phyloP scores from a whole-genome alignment of 768 basidiomycete species.

The Trametopsis cervina region DNA sequence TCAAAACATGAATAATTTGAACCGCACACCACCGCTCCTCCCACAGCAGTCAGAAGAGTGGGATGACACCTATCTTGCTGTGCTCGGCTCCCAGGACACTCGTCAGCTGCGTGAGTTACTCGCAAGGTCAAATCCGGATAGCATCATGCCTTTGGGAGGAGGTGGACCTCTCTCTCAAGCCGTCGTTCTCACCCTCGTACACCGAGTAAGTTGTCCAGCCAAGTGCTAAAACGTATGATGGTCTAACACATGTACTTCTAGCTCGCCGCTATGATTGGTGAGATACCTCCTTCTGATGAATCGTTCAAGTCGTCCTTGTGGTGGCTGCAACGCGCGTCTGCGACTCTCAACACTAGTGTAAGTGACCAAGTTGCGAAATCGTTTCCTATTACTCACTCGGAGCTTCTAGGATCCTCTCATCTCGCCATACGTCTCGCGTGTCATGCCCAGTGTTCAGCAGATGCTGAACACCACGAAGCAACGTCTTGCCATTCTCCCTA shows the following conservation, averaged over 20 bases:
- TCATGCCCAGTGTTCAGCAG: conserved; percentile 72
- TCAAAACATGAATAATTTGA: conserved; percentile 3
- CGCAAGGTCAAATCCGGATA: conserved; percentile 66
- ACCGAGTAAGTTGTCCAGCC: conserved; percentile 54
- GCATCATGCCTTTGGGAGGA: conserved; percentile 73
- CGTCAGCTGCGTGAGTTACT: conserved; percentile 70
- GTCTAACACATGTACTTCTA: conserved; percentile 22
- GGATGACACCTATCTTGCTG: conserved; percentile 77
- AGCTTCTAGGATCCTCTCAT: conserved; percentile 64
- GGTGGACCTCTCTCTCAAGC: conserved; percentile 72
- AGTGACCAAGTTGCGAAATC: conserved; percentile 15
- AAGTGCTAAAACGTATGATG: background rate
- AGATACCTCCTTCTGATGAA: conserved; percentile 73
- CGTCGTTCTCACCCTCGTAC: conserved; percentile 76
- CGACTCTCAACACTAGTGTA: conserved; percentile 68
- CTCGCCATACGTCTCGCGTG: conserved; percentile 73
- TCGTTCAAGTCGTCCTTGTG: conserved; percentile 75
- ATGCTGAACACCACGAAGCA: conserved; percentile 76
- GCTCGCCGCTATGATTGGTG: conserved; percentile 70
- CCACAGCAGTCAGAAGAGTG: conserved; percentile 64
- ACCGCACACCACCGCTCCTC: conserved; percentile 32
- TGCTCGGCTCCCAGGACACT: conserved; percentile 68
- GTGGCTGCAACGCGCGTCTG: conserved; percentile 78
- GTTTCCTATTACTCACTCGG: conserved; percentile 7
- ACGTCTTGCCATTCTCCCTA: conserved; percentile 70